phyloP scores from a whole-genome alignment of 2,329 filamentous ascomycete genomes.

The Xylariaceae sp. region DNA sequence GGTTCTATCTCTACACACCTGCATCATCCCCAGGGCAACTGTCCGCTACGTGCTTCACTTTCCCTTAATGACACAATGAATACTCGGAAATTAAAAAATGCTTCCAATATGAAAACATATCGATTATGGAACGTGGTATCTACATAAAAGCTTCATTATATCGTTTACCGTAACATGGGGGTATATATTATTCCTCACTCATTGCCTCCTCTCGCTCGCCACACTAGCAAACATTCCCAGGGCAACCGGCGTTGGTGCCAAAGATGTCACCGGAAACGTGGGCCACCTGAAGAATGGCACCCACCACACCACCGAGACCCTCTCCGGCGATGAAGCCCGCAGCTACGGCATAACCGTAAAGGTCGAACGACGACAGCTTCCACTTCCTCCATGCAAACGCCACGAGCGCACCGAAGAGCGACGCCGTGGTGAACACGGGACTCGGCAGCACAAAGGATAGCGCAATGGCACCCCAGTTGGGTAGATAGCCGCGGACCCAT shows the following conservation, averaged over 20 bases:
- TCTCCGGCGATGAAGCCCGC: constrained; percentile 60
- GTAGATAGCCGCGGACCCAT: constrained; percentile 53
- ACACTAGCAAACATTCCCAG: constrained; percentile 28
- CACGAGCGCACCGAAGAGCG: constrained; percentile 51
- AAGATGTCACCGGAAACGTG: constrained; percentile 34
- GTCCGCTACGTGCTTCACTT: too few relatives aligned
- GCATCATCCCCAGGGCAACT: too few relatives aligned
- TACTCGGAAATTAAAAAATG: too few relatives aligned
- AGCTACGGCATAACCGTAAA: constrained; percentile 56
- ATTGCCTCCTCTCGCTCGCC: background rate
- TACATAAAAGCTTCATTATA: constrained; percentile 9
- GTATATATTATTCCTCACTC: constrained; percentile 16
- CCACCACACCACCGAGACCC: constrained; percentile 59
- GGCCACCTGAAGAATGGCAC: constrained; percentile 39
- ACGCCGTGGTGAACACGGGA: constrained; percentile 55
- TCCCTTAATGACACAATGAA: too few relatives aligned
- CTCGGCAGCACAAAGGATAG: constrained; percentile 56
- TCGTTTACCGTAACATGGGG: constrained; percentile 14
- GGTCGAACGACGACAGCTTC: constrained; percentile 49
- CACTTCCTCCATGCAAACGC: constrained; percentile 53
- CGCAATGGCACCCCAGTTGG: constrained; percentile 60
- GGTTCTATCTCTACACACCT: too few relatives aligned
- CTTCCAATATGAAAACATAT: too few relatives aligned
- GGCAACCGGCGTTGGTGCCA: constrained; percentile 35
- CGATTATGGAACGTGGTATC: constrained; percentile 7